Evolutionary conservation across 495 filamentous ascomycete species (phyloP).

Genomic region (Annulohypoxylon stygium): DNA sequence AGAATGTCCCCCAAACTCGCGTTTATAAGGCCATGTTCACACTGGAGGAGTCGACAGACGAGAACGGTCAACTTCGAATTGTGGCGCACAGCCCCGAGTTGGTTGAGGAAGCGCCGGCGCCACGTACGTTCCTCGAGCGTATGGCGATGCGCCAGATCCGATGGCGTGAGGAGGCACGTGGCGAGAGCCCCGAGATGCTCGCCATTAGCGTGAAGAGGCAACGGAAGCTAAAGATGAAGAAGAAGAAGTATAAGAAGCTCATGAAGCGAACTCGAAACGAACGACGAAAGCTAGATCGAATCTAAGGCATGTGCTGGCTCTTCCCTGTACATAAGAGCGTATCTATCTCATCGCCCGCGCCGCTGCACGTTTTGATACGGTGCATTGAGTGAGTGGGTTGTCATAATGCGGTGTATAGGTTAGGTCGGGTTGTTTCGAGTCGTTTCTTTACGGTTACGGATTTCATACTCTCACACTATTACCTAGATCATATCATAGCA

Average conservation of each 20-base stretch:
- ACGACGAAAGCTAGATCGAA: slow-evolving; percentile 84
- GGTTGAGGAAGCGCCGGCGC: slow-evolving; percentile 57
- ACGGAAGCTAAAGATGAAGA: slow-evolving; percentile 98
- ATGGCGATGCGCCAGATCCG: slow-evolving; percentile 64
- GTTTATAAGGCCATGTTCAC: slow-evolving; percentile 85
- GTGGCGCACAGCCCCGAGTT: slow-evolving; percentile 65
- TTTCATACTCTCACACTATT: slow-evolving; percentile 26
- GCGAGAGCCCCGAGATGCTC: slow-evolving; percentile 61
- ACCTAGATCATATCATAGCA: slow-evolving; percentile 38
- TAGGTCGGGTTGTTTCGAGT: slow-evolving; percentile 30
- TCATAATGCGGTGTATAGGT: slow-evolving; percentile 42
- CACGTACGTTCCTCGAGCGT: slow-evolving; percentile 64
- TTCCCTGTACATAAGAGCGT: slow-evolving; percentile 44
- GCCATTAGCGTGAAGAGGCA: slow-evolving; percentile 89
- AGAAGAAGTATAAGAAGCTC: slow-evolving; percentile 99
- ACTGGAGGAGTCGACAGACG: slow-evolving; percentile 79
- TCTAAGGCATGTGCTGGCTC: slow-evolving; percentile 50
- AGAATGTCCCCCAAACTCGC: slow-evolving; percentile 62
- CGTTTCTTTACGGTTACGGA: slow-evolving; percentile 30
- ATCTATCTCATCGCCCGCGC: slow-evolving; percentile 20
- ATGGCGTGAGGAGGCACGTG: slow-evolving; percentile 60
- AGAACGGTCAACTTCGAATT: slow-evolving; percentile 74
- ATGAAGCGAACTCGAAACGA: slow-evolving; percentile 90
- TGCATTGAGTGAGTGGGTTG: slow-evolving; percentile 31
- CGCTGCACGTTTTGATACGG: slow-evolving; percentile 12